These are phyloP conservation scores for Irpex sp. DNA, from an alignment of 1,284 basidiomycete species.

Conservation along the genomic window DNA sequence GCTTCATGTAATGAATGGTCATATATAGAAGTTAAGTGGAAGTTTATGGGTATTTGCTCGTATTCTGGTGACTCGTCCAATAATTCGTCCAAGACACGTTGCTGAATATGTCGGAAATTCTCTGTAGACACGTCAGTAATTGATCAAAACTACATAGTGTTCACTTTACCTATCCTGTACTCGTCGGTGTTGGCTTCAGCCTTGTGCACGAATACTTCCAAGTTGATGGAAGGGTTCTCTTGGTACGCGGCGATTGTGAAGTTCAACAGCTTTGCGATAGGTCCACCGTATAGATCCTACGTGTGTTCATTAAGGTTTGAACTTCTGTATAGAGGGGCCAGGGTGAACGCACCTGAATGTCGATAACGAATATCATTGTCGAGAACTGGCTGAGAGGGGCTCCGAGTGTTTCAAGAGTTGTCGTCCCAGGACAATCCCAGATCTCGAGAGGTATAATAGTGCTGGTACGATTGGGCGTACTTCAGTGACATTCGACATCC, in stretches of 20 bases:
- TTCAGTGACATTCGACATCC: slow-evolving; percentile 5
- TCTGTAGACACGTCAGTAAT: slow-evolving; percentile 42
- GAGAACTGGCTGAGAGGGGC: slow-evolving; percentile 73
- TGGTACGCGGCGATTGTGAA: slow-evolving; percentile 74
- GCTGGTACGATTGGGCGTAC: slow-evolving; percentile 38
- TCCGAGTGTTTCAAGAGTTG: slow-evolving; percentile 73
- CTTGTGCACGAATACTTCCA: slow-evolving; percentile 97
- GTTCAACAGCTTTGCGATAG: slow-evolving; percentile 77
- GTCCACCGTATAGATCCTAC: slow-evolving; percentile 69
- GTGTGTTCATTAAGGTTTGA: neutral
- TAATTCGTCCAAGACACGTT: slow-evolving; percentile 80
- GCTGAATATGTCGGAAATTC: slow-evolving; percentile 85
- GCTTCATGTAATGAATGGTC: slow-evolving; percentile 88
- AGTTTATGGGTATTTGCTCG: slow-evolving; percentile 70
- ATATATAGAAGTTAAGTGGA: slow-evolving; percentile 87
- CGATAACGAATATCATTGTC: slow-evolving; percentile 92
- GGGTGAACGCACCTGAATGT: slow-evolving; percentile 75
- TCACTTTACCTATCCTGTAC: slow-evolving; percentile 76
- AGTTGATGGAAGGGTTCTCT: slow-evolving; percentile 74
- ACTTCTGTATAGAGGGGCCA: neutral
- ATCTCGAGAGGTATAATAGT: slow-evolving; percentile 91
- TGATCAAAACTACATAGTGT: neutral
- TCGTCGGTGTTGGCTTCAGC: slow-evolving; percentile 91
- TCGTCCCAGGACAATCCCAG: slow-evolving; percentile 92
- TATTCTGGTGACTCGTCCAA: slow-evolving; percentile 68